phyloP scores from a whole-genome alignment of 2,329 filamentous ascomycete genomes.

The Acephala macrosclerotiorum region DNA sequence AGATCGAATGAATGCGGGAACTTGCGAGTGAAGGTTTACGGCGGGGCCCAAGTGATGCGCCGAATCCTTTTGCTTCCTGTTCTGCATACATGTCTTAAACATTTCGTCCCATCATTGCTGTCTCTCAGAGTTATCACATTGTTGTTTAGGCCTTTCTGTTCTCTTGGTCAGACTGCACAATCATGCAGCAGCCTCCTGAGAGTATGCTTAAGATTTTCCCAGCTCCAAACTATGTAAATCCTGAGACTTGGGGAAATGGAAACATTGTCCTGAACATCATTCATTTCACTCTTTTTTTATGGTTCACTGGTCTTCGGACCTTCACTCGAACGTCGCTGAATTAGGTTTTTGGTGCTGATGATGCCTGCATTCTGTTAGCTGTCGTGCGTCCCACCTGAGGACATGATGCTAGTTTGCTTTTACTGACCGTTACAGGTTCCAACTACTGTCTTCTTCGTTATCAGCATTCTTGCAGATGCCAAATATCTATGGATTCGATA shows the following conservation, averaged over 20 bases:
- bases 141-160: background rate
- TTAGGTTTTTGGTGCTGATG: constrained; percentile 54
- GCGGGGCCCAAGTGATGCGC: background rate
- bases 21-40: background rate
- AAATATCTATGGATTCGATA: constrained; percentile 49
- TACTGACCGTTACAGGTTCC: constrained; percentile 36
- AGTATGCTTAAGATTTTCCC: constrained; percentile 43
- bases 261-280: constrained; percentile 52
- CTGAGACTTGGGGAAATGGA: constrained; percentile 51
- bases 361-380: constrained; percentile 52
- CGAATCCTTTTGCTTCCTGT: background rate
- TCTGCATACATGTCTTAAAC: background rate
- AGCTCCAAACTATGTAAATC: constrained; percentile 54
- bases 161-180: constrained; percentile 4
- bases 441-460: constrained; percentile 47
- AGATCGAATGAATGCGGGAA: background rate
- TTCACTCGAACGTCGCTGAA: constrained; percentile 54
- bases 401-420: too few relatives aligned
- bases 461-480: constrained; percentile 46
- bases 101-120: background rate
- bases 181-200: constrained; percentile 35
- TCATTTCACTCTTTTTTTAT: constrained; percentile 47
- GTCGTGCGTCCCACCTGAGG: constrained; percentile 38
- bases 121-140: background rate
- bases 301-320: constrained; percentile 53